Base-by-base conservation (phyloP, 768 basidiomycete genomes). In the Candolleomyces efflorescens region DNA sequence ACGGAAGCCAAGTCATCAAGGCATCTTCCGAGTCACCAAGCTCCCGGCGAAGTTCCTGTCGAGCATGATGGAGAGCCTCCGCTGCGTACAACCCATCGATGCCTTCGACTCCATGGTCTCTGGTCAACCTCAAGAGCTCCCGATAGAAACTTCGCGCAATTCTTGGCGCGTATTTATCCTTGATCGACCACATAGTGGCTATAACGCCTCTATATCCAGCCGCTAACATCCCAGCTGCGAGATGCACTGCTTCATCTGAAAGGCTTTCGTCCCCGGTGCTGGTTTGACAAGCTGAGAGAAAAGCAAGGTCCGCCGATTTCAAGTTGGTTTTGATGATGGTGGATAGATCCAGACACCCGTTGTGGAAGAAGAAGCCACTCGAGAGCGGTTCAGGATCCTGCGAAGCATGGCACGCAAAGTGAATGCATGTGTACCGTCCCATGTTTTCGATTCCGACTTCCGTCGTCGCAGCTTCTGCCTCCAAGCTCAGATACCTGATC, bases 271-370 rank as follows among this genome's bases (percentile, higher is more conserved):
- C 67, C 0, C 74, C 71, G 12, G 58, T 62, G 2, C 72, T 68
- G 3, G 73, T 78, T 48, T 77, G 66, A 53, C 78, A 78, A 0
- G 78, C 76, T 0, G 77, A 75, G 1, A 78, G 63, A 59, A 74
- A 71, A 0, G 75, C 78, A 27, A 77, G 62, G 26, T 68, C 64
- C 10, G 65, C 56, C 23, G 58, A 47, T 3, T 46, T 17, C 10
- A 68, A 38, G 20, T 47, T 18, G 18, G 54, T 32, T 32, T 56
- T 43, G 11, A 65, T 61, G 13, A 63, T 61, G 11, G 36, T 38
- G 3, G 51, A 55, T 0, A 67, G 24, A 54, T 63, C 59, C 17
- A 68, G 60, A 23, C 44, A 47, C 1, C 63, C 61, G 22, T 66
- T 62, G 43, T 68, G 59, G 1, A 70, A 59, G 41, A 58, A 49